phyloP scores from a whole-genome alignment of 2,329 filamentous ascomycete species.

The Tolypocladium album region DNA sequence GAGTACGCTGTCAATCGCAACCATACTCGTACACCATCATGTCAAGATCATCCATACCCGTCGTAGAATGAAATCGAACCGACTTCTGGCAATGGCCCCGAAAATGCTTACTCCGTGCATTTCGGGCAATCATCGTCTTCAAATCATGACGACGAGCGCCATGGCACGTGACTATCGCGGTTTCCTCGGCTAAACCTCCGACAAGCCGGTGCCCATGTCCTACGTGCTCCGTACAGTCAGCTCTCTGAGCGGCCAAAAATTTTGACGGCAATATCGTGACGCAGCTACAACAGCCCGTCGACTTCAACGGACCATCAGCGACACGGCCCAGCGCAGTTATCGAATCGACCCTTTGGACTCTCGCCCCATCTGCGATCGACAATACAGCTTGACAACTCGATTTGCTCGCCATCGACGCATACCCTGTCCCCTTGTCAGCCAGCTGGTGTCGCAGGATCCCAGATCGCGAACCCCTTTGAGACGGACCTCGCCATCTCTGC shows the following conservation, averaged over 20 bases:
- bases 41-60: not conserved
- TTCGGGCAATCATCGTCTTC: not conserved
- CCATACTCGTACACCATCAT: no score
- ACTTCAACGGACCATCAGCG: not conserved
- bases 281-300: not conserved
- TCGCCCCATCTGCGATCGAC: not conserved
- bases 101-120: not conserved
- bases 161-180: conserved; percentile 2
- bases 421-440: not conserved
- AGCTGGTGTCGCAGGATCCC: not conserved
- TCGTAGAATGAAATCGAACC: not conserved
- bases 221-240: not conserved
- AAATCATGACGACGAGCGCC: not conserved
- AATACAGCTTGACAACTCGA: not conserved
- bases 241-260: conserved; percentile 1
- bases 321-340: not conserved
- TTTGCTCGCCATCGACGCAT: not conserved
- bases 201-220: not conserved
- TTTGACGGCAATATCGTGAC: not conserved
- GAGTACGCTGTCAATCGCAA: not conserved
- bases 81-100: no score
- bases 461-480: not conserved
- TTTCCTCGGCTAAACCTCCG: conserved; percentile 6
- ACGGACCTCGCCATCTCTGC: not conserved
- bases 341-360: not conserved